Conservation (phyloP, 2,329 filamentous ascomycete species). For the Neofusicoccum umdonicola region DNA sequence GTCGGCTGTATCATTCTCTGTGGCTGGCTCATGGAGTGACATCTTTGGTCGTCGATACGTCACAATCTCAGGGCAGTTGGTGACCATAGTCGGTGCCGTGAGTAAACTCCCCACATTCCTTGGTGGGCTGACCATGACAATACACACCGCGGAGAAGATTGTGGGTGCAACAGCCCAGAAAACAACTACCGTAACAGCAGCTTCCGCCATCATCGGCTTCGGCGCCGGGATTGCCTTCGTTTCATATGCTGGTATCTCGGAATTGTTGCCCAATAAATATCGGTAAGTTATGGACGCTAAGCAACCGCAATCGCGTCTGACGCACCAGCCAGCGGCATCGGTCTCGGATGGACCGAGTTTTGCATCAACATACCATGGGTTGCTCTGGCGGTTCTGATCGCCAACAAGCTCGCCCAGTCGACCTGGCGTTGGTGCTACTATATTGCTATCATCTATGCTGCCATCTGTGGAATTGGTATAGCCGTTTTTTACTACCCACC, state of each 20-base stretch:
- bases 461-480: constrained; percentile 41
- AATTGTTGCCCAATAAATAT: constrained; percentile 25
- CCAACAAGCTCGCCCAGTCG: constrained; percentile 32
- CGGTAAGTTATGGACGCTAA: not conserved
- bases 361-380: constrained; percentile 24
- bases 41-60: constrained; percentile 33
- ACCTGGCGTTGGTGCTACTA: constrained; percentile 41
- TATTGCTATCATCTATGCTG: constrained; percentile 45
- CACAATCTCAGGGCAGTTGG: constrained; percentile 29
- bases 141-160: constrained; percentile 28
- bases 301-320: not conserved
- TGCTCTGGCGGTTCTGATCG: constrained; percentile 46
- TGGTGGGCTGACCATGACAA: constrained; percentile 24
- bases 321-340: constrained; percentile 23
- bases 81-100: constrained; percentile 29
- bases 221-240: constrained; percentile 1
- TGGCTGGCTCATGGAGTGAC: constrained; percentile 33
- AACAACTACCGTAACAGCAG: constrained; percentile 30
- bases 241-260: constrained; percentile 21
- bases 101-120: not conserved
- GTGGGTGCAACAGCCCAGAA: constrained; percentile 34
- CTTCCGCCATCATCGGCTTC: constrained; percentile 10
- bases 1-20: constrained; percentile 30
- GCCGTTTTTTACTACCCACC: constrained; percentile 50
- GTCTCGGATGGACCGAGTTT: constrained; percentile 24